Conservation (phyloP, 345 rosid species). For the Erodium maritimum region DNA sequence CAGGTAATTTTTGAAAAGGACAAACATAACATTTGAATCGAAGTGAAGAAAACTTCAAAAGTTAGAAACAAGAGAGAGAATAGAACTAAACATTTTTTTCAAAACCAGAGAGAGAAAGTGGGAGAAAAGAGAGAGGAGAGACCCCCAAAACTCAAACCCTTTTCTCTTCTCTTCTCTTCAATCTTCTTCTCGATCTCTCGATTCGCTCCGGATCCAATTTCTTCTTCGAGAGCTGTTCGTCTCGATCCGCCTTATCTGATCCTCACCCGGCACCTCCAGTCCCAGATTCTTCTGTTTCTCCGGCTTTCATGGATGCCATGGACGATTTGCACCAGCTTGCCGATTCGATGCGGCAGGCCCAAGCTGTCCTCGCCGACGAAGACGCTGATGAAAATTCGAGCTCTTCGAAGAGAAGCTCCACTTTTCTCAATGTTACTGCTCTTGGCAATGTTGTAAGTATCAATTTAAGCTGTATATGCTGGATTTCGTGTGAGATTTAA, state of each 20-base stretch:
- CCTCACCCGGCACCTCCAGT: not conserved
- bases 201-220: not conserved
- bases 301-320: conserved; percentile 63
- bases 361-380: conserved; percentile 75
- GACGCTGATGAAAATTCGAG: conserved; percentile 68
- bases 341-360: conserved; percentile 76
- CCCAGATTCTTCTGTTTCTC: not conserved
- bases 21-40: too few relatives aligned
- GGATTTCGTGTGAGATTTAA: conserved; percentile 8
- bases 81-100: too few relatives aligned
- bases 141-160: not conserved
- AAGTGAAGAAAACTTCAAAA: not conserved
- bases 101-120: not conserved
- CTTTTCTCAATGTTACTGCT: conserved; percentile 77
- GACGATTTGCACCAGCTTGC: conserved; percentile 70
- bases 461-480: not conserved
- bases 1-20: too few relatives aligned
- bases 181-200: not conserved
- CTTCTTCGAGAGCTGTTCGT: not conserved
- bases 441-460: conserved; percentile 87
- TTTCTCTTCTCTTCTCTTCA: not conserved
- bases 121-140: not conserved
- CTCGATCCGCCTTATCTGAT: not conserved
- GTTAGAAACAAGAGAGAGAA: not conserved
- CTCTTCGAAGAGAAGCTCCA: conserved; percentile 39